These are phyloP conservation scores for Metschnikowia henanensis DNA, from an alignment of 805 yeast species.

Conservation along the genomic window DNA sequence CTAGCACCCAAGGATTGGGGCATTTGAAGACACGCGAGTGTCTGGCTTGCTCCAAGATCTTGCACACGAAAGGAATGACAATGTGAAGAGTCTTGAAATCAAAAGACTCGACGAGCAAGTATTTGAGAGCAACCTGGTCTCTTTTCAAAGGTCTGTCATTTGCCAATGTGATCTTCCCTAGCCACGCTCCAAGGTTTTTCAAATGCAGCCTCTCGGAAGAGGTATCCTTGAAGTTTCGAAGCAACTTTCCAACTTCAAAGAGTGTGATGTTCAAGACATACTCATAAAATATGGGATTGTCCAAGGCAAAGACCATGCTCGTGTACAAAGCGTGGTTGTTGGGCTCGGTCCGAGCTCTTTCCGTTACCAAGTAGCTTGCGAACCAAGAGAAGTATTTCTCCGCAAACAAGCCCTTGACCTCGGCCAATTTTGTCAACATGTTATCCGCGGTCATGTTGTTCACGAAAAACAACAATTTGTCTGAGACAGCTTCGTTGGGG, in stretches of 20 bases:
- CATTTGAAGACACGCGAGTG: constrained; percentile 71
- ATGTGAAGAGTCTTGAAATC: constrained; percentile 63
- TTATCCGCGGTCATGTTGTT: constrained; percentile 84
- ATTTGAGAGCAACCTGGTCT: constrained; percentile 73
- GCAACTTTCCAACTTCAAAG: constrained; percentile 56
- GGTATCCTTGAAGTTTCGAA: constrained; percentile 53
- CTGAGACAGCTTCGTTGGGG: constrained; percentile 68
- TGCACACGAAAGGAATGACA: constrained; percentile 90
- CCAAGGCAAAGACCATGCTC: constrained; percentile 58
- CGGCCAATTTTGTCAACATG: constrained; percentile 57
- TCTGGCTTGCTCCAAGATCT: constrained; percentile 70
- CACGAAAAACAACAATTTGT: constrained; percentile 76
- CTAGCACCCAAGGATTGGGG: constrained; percentile 93
- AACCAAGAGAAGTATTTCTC: constrained; percentile 77
- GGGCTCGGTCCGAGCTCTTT: constrained; percentile 88
- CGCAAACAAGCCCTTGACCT: constrained; percentile 55
- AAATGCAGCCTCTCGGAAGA: constrained; percentile 68
- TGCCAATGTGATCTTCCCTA: constrained; percentile 80
- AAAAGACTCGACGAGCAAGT: constrained; percentile 75
- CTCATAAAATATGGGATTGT: constrained; percentile 55
- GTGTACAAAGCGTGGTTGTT: constrained; percentile 83
- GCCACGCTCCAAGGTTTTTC: constrained; percentile 88
- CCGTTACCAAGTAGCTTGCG: constrained; percentile 75
- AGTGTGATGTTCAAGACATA: constrained; percentile 66
- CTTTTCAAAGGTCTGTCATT: constrained; percentile 75